Percentiles rank a stretch among this genome's conserved stretches.
Conservation (phyloP, 2,329 filamentous ascomycete genomes). For the Penicillium sp. region DNA sequence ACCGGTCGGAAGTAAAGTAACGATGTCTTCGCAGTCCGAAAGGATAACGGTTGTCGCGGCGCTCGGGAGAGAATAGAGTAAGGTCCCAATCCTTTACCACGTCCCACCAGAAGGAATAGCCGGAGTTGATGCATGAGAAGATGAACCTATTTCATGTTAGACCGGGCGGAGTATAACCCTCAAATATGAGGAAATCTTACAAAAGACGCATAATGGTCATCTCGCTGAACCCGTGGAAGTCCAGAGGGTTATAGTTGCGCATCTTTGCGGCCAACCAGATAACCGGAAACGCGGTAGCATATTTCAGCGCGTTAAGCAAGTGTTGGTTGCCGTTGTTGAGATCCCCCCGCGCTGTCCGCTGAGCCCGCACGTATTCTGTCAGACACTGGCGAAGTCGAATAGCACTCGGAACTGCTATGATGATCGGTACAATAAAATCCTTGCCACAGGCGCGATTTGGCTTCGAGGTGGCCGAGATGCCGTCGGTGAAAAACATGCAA, state of each 20-base stretch:
- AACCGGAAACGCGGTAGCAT: slow-evolving; percentile 90
- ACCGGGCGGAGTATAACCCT: neutral
- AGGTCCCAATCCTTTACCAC: slow-evolving; percentile 96
- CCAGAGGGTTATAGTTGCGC: slow-evolving; percentile 58
- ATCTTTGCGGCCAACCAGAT: slow-evolving; percentile 77
- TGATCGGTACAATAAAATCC: slow-evolving; percentile 73
- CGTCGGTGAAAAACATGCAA: slow-evolving; percentile 83
- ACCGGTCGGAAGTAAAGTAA: slow-evolving; percentile 66
- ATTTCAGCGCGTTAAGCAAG: slow-evolving; percentile 91
- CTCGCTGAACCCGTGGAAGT: slow-evolving; percentile 53
- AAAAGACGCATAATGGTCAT: slow-evolving; percentile 57
- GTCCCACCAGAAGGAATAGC: slow-evolving; percentile 99
- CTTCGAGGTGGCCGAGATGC: slow-evolving; percentile 71
- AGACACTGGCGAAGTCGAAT: slow-evolving; percentile 91
- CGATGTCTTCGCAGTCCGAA: slow-evolving; percentile 76
- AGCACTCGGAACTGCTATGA: slow-evolving; percentile 77
- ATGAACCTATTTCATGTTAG: slow-evolving; percentile 58
- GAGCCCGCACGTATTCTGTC: slow-evolving; percentile 78
- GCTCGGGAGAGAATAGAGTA: slow-evolving; percentile 68
- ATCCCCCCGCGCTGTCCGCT: slow-evolving; percentile 48
- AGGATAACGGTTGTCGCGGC: slow-evolving; percentile 65
- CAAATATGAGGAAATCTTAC: slow-evolving; percentile 34
- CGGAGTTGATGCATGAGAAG: slow-evolving; percentile 76
- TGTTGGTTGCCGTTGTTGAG: slow-evolving; percentile 78
- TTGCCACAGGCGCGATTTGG: slow-evolving; percentile 84